Conservation (phyloP, 495 filamentous ascomycete genomes). For the Pyronema omphalodes region DNA sequence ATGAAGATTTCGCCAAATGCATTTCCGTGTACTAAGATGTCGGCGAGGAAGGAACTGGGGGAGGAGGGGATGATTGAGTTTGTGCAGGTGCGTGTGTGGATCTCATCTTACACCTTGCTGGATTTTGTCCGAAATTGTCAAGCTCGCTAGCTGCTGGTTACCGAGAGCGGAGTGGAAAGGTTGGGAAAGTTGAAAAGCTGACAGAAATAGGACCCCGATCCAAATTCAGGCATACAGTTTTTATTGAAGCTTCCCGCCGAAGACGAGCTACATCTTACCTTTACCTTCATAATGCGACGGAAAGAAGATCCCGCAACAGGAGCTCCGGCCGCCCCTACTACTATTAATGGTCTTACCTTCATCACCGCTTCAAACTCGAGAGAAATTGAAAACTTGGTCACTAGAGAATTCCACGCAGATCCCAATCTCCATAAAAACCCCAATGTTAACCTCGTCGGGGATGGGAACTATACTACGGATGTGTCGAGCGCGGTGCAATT, state of each 20-base stretch:
- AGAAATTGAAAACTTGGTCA: constrained; percentile 85
- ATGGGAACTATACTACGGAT: constrained; percentile 47
- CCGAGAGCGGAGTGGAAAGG: not conserved
- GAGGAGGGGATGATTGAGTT: constrained; percentile 72
- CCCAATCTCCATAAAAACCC: constrained; percentile 94
- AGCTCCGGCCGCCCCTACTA: constrained; percentile 36
- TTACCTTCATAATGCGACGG: constrained; percentile 76
- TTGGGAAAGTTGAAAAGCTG: not conserved
- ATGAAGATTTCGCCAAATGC: constrained; percentile 70
- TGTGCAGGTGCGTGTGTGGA: constrained; percentile 54
- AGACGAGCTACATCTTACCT: constrained; percentile 78
- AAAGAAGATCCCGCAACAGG: constrained; percentile 35
- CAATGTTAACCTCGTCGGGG: constrained; percentile 82
- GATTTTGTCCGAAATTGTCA: not conserved
- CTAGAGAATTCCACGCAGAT: constrained; percentile 87
- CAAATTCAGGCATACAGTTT: constrained; percentile 45
- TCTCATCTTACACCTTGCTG: not conserved
- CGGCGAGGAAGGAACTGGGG: constrained; percentile 50
- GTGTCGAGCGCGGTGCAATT: constrained; percentile 72
- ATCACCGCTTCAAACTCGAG: constrained; percentile 66
- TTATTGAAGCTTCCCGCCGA: constrained; percentile 75
- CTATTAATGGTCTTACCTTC: constrained; percentile 78
- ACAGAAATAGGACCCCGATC: constrained; percentile 58
- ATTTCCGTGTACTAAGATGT: constrained; percentile 67
- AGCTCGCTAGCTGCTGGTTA: not conserved